Conservation (phyloP, 2,329 filamentous ascomycete species). For the Myotisia sp. region DNA sequence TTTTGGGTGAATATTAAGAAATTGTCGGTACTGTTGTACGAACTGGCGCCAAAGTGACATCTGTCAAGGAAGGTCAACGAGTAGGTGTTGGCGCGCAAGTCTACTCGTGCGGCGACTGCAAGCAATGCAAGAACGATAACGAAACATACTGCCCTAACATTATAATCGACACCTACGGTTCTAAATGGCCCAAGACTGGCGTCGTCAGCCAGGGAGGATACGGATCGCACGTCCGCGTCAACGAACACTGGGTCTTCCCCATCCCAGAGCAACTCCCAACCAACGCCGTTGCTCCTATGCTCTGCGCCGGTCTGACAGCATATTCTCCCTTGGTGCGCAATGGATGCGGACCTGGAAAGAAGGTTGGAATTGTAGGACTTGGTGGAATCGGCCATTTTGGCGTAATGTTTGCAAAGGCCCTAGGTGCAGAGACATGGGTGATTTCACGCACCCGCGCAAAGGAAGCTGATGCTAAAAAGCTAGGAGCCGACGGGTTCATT, state of each 20-base stretch:
- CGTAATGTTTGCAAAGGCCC: conserved; percentile 53
- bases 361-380: conserved; percentile 29
- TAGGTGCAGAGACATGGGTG: conserved; percentile 48
- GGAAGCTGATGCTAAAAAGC: conserved; percentile 44
- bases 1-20: conserved; percentile 30
- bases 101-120: conserved; percentile 50
- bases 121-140: conserved; percentile 50
- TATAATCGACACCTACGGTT: conserved; percentile 34
- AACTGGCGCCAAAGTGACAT: conserved; percentile 50
- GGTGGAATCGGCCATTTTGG: conserved; percentile 60
- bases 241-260: conserved; percentile 57
- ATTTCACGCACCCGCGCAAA: conserved; percentile 47
- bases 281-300: conserved; percentile 57
- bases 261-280: conserved; percentile 58
- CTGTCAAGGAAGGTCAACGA: conserved; percentile 46
- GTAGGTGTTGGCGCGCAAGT: conserved; percentile 55
- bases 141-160: conserved; percentile 53
- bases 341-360: conserved; percentile 53
- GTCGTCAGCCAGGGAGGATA: conserved; percentile 48
- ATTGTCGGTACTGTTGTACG: conserved; percentile 55
- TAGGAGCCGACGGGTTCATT: conserved; percentile 49
- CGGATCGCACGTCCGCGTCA: conserved; percentile 52
- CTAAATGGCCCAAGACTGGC: conserved; percentile 37
- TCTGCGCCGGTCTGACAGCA: conserved; percentile 71
- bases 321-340: conserved; percentile 66